Evolutionary conservation across 257 asterid genomes (phyloP).

Genomic region (Mitragyna speciosa): DNA sequence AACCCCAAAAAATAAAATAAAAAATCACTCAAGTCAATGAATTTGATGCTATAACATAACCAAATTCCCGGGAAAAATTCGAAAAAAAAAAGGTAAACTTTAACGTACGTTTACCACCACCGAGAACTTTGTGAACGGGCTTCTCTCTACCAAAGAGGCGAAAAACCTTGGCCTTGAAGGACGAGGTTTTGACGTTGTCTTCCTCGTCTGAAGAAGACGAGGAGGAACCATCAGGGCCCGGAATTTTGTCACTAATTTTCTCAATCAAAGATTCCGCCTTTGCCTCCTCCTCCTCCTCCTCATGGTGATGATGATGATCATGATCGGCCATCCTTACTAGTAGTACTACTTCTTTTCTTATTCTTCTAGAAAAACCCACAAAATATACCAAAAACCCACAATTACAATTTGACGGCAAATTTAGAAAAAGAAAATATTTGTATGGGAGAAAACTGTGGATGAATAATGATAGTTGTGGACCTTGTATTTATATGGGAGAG

Average conservation of each 20-base stretch:
- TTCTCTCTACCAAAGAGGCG: conserved; percentile 81
- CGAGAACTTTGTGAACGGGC: conserved; percentile 68
- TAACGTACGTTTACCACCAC: conserved; percentile 74
- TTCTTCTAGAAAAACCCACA: background rate
- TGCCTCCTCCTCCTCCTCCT: conserved; percentile 39
- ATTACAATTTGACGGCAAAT: no score
- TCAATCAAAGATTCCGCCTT: conserved; percentile 55
- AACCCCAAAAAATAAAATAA: background rate
- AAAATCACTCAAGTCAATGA: background rate
- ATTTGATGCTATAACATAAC: background rate
- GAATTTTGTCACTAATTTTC: conserved; percentile 53
- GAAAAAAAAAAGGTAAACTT: background rate
- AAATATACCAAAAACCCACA: background rate
- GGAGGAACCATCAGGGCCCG: conserved; percentile 33
- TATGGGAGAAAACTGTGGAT: no score
- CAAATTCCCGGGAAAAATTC: background rate
- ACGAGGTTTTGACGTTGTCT: conserved; percentile 33
- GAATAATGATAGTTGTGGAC: background rate
- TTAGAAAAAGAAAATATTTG: no score
- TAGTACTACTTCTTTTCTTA: background rate
- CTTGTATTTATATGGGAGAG: no score
- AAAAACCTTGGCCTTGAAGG: conserved; percentile 46
- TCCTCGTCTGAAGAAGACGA: conserved; percentile 61
- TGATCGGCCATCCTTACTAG: conserved; percentile 59
- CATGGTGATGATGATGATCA: conserved; percentile 31